Conservation (phyloP, 1,139 yeast species). For the Taphrina flavorubra region DNA sequence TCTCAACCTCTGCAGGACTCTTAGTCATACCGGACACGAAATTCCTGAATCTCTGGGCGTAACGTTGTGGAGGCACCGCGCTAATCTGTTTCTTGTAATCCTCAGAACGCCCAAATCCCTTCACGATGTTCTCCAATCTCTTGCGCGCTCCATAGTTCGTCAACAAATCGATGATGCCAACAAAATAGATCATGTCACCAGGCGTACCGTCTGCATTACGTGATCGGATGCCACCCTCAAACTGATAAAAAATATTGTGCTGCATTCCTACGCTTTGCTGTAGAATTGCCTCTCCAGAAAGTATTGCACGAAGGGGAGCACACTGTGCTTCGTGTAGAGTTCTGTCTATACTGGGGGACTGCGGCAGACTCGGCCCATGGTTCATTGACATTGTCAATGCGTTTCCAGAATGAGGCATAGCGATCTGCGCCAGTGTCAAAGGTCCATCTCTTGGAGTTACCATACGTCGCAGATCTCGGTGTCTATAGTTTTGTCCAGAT, state of each 20-base stretch:
- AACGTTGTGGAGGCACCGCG: conserved; percentile 87
- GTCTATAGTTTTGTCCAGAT: conserved; percentile 50
- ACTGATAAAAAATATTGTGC: conserved; percentile 70
- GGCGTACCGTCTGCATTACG: conserved; percentile 71
- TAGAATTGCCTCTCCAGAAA: conserved; percentile 18
- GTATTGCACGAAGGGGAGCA: conserved; percentile 17
- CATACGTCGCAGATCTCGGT: conserved; percentile 44
- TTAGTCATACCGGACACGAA: conserved; percentile 59
- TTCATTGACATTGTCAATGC: neutral
- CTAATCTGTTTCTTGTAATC: conserved; percentile 69
- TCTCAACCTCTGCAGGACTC: conserved; percentile 40
- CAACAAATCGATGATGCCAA: conserved; percentile 93
- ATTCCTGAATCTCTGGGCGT: conserved; percentile 80
- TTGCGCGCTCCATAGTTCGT: conserved; percentile 82
- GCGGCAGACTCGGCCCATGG: neutral
- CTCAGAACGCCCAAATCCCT: conserved; percentile 65
- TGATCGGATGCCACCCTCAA: conserved; percentile 85
- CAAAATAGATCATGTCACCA: conserved; percentile 73
- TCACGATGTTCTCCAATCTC: conserved; percentile 82
- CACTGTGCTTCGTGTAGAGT: conserved; percentile 13
- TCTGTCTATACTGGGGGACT: conserved; percentile 4
- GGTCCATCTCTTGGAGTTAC: conserved; percentile 45
- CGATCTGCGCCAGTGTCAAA: conserved; percentile 42
- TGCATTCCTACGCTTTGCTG: conserved; percentile 31
- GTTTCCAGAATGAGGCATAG: neutral